These are phyloP conservation scores for Camelina sativa DNA, from an alignment of 345 rosid species.

Conservation along the genomic window DNA sequence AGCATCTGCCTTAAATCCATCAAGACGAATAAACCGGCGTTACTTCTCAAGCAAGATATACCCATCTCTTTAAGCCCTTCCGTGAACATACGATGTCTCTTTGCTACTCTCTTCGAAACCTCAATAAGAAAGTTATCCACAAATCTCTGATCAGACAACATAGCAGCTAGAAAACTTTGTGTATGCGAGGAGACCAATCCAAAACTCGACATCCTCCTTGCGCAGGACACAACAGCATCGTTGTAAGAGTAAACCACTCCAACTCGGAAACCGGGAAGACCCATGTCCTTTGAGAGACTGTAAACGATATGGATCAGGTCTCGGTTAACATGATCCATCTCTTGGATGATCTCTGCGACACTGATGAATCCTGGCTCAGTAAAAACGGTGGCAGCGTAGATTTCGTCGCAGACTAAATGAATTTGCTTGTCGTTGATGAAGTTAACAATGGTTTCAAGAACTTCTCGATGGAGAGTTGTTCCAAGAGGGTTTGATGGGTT, in stretches of 20 bases:
- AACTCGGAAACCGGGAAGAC: slow-evolving; percentile 63
- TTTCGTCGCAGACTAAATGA: slow-evolving; percentile 65
- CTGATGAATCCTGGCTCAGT: slow-evolving; percentile 50
- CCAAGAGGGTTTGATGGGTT: slow-evolving; percentile 49
- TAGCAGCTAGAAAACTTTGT: slow-evolving; percentile 50
- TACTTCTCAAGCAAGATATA: slow-evolving; percentile 42
- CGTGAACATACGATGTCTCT: slow-evolving; percentile 38
- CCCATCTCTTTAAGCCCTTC: slow-evolving; percentile 36
- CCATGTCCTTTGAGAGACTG: slow-evolving; percentile 65
- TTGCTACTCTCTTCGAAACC: slow-evolving; percentile 31
- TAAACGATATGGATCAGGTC: slow-evolving; percentile 55
- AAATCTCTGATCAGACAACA: slow-evolving; percentile 38
- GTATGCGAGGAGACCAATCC: slow-evolving; percentile 64
- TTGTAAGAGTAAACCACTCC: slow-evolving; percentile 61
- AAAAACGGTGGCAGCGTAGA: slow-evolving; percentile 59
- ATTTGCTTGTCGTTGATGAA: slow-evolving; percentile 51
- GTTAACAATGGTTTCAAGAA: slow-evolving; percentile 19
- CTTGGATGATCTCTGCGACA: slow-evolving; percentile 54
- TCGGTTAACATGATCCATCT: slow-evolving; percentile 42
- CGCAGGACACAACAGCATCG: slow-evolving; percentile 53
- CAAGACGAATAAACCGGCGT: slow-evolving; percentile 39
- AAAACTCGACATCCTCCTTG: slow-evolving; percentile 65
- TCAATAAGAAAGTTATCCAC: slow-evolving; percentile 32
- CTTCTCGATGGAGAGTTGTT: slow-evolving; percentile 37
- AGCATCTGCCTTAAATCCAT: slow-evolving; percentile 38